These are phyloP conservation scores for Plasmodium gaboni DNA, from an alignment of 169 alveolate species.

Conservation along the genomic window DNA sequence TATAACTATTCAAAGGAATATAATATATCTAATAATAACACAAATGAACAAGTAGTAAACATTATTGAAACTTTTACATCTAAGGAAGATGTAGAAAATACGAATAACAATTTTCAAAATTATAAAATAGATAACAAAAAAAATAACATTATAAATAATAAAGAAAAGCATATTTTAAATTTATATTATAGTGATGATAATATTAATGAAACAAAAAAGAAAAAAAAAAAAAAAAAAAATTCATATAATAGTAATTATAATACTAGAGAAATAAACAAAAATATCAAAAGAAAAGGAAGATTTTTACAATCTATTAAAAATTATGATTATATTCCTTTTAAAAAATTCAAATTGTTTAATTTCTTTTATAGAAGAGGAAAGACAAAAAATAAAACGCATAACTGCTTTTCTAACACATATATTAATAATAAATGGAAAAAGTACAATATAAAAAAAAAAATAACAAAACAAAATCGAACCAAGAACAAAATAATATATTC, in stretches of 20 bases:
- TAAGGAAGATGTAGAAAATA: neutral
- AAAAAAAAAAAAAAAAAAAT: neutral
- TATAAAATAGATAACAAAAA: neutral
- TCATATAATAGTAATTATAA: conserved; percentile 1
- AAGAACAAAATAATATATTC: too few relatives aligned
- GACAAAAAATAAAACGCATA: neutral
- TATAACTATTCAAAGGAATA: neutral
- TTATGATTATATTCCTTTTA: neutral
- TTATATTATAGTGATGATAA: neutral
- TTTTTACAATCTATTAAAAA: conserved; percentile 4
- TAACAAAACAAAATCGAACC: neutral
- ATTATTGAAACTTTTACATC: neutral
- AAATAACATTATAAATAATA: neutral
- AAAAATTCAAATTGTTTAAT: neutral
- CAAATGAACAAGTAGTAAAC: neutral
- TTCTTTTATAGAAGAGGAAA: neutral
- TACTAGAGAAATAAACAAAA: conserved; percentile 29
- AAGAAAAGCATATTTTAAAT: neutral
- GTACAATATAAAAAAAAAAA: conserved; percentile 4
- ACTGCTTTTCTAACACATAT: neutral
- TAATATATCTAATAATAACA: neutral
- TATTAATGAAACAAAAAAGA: neutral
- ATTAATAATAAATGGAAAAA: neutral
- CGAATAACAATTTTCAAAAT: neutral
- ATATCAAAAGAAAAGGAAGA: neutral